These are phyloP conservation scores for Arabis alpina DNA, from an alignment of 345 rosid genomes.

Conservation along the genomic window DNA sequence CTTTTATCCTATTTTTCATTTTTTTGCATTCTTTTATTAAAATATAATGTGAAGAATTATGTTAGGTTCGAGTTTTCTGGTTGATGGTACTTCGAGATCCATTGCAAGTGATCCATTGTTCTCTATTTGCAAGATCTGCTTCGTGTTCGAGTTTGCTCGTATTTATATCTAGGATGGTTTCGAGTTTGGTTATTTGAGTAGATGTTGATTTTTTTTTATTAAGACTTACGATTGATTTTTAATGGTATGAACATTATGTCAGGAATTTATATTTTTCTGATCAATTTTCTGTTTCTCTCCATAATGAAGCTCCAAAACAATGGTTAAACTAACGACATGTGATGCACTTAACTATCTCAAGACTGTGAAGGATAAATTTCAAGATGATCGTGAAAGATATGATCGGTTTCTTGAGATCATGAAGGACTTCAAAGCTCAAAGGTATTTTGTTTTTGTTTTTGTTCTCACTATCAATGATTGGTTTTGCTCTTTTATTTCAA, in stretches of 20 bases:
- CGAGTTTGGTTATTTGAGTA: not conserved
- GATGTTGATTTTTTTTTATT: not conserved
- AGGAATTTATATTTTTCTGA: not conserved
- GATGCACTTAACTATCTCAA: conserved; percentile 77
- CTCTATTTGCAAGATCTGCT: conserved; percentile 5
- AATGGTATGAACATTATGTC: not conserved
- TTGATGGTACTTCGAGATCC: not conserved
- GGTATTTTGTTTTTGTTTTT: conserved; percentile 46
- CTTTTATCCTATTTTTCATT: not conserved
- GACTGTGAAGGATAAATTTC: conserved; percentile 66
- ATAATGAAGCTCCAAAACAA: conserved; percentile 60
- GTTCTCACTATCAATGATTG: not conserved
- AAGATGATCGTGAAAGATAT: conserved; percentile 68
- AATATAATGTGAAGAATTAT: not conserved
- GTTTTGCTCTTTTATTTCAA: conserved; percentile 4
- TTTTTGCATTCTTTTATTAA: not conserved
- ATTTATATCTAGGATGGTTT: not conserved
- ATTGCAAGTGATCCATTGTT: conserved; percentile 4
- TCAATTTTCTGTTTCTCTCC: conserved; percentile 25
- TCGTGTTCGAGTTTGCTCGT: not conserved
- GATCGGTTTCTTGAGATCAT: conserved; percentile 75
- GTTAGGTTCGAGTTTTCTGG: not conserved
- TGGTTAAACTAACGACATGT: conserved; percentile 50
- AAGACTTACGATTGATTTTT: not conserved
- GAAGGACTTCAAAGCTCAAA: conserved; percentile 82